A percentile compares a stretch with the other conserved stretches of the same genome.
Evolutionary conservation across 495 filamentous ascomycete genomes (phyloP).

Genomic region (Xylaria castorea): DNA sequence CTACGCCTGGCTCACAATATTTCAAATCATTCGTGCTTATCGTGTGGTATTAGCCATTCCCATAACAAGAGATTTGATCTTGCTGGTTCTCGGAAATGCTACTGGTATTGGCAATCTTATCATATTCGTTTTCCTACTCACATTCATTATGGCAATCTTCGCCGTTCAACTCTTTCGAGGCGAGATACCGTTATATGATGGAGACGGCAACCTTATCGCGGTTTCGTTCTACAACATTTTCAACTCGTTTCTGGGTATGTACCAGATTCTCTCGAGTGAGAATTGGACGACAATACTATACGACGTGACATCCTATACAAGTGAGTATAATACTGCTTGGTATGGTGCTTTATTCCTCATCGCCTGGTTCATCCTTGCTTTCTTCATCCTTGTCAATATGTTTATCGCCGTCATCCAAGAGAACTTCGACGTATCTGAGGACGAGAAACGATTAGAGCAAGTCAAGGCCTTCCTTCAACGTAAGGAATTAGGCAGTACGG

Average conservation of each 20-base stretch:
- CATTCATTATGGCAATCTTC: slow-evolving; percentile 91
- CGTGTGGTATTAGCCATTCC: slow-evolving; percentile 88
- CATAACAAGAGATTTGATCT: slow-evolving; percentile 83
- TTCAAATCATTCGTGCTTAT: slow-evolving; percentile 93
- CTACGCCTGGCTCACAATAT: slow-evolving; percentile 90
- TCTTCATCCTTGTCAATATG: slow-evolving; percentile 99
- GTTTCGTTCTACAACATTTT: slow-evolving; percentile 89
- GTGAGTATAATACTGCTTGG: slow-evolving; percentile 75
- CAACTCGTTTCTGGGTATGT: slow-evolving; percentile 97
- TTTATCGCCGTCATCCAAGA: slow-evolving; percentile 99
- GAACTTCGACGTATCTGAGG: slow-evolving; percentile 99
- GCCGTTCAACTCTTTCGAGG: slow-evolving; percentile 92
- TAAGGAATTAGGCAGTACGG: slow-evolving; percentile 75
- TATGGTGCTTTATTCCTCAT: slow-evolving; percentile 92
- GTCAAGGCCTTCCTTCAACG: slow-evolving; percentile 92
- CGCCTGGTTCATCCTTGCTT: slow-evolving; percentile 92
- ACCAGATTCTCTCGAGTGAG: slow-evolving; percentile 96
- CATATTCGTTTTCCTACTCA: slow-evolving; percentile 94
- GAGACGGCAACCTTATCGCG: slow-evolving; percentile 60
- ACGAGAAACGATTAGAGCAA: slow-evolving; percentile 96
- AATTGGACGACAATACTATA: slow-evolving; percentile 93
- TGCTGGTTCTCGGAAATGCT: slow-evolving; percentile 88
- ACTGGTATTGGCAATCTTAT: slow-evolving; percentile 92
- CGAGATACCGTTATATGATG: slow-evolving; percentile 69
- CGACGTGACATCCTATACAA: slow-evolving; percentile 73